A percentile compares a stretch with the other conserved stretches of the same genome.
Conservation (phyloP, 2,329 filamentous ascomycete genomes). For the Ophiocordyceps sinensis region DNA sequence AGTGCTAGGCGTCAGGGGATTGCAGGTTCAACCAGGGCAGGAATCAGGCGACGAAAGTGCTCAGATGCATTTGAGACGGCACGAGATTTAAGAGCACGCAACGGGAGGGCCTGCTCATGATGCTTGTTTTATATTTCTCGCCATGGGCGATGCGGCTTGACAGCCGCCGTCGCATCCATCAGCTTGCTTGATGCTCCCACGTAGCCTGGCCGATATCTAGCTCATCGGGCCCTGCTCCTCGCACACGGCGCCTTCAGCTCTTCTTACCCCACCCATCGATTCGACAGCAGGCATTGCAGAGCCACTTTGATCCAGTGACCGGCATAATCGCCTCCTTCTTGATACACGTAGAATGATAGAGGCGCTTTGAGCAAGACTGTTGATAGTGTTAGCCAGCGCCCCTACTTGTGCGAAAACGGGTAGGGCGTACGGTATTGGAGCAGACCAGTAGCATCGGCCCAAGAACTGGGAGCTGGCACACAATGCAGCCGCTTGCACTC, state of each 20-base stretch:
- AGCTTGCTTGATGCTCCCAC: too few species aligned
- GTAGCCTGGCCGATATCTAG: too few species aligned
- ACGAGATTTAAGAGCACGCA: too few species aligned
- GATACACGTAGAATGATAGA: constrained; percentile 36
- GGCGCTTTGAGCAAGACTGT: constrained; percentile 26
- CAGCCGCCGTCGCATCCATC: too few species aligned
- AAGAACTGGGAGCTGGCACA: constrained; percentile 33
- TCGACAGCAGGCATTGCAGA: constrained; percentile 26
- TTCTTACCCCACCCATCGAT: constrained; percentile 6
- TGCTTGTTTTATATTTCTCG: too few species aligned
- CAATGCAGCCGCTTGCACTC: constrained; percentile 28
- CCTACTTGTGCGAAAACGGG: background rate
- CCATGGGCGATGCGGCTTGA: too few species aligned
- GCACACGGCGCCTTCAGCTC: constrained; percentile 2
- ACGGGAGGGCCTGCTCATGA: too few species aligned
- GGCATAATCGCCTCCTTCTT: constrained; percentile 19
- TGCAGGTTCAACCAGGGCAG: too few species aligned
- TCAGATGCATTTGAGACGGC: too few species aligned
- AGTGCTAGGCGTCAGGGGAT: too few species aligned
- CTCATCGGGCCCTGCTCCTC: background rate
- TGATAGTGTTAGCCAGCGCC: background rate
- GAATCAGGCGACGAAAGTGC: too few species aligned
- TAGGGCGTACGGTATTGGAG: constrained; percentile 28
- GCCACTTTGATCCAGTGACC: constrained; percentile 22
- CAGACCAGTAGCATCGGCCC: constrained; percentile 34